Evolutionary conservation across 2,329 filamentous ascomycete genomes (phyloP).

Genomic region (Penicillium sp.): DNA sequence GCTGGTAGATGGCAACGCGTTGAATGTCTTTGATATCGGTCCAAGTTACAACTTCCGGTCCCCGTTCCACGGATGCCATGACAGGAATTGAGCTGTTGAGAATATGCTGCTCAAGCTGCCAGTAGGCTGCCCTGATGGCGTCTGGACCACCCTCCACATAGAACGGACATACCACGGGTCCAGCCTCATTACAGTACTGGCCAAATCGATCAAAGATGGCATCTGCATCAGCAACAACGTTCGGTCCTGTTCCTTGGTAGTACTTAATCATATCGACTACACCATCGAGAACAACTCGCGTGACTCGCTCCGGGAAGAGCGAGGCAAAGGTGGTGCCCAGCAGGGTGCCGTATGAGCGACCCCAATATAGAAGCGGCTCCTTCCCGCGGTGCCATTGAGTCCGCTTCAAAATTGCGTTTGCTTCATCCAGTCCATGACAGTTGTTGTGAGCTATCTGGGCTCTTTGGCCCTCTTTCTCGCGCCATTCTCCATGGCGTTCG

Average conservation of each 20-base stretch:
- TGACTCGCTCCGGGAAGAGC: conserved; percentile 45
- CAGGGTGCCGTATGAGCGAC: conserved; percentile 48
- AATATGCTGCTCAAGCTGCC: conserved; percentile 25
- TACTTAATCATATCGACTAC: conserved; percentile 41
- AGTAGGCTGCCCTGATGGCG: conserved; percentile 30
- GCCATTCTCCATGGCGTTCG: conserved; percentile 43
- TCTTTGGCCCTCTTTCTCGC: conserved; percentile 33
- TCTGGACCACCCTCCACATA: conserved; percentile 28
- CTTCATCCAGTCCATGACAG: conserved; percentile 18
- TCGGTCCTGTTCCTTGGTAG: conserved; percentile 29
- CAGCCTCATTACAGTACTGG: conserved; percentile 33
- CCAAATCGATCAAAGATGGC: conserved; percentile 37
- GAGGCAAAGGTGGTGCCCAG: conserved; percentile 50
- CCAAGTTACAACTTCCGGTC: conserved; percentile 40
- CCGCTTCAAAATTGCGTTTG: conserved; percentile 23
- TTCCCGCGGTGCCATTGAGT: conserved; percentile 31
- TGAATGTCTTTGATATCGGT: conserved; percentile 35
- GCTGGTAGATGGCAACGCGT: conserved; percentile 36
- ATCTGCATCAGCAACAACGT: conserved; percentile 35
- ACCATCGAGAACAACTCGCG: conserved; percentile 35
- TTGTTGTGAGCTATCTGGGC: conserved; percentile 22
- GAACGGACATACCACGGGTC: conserved; percentile 32
- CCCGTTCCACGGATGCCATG: conserved; percentile 27
- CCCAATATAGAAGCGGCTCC: conserved; percentile 44
- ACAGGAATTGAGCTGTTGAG: conserved; percentile 33